Conservation (phyloP, 352 stramenopile species). For the Phytophthora gonapodyides region DNA sequence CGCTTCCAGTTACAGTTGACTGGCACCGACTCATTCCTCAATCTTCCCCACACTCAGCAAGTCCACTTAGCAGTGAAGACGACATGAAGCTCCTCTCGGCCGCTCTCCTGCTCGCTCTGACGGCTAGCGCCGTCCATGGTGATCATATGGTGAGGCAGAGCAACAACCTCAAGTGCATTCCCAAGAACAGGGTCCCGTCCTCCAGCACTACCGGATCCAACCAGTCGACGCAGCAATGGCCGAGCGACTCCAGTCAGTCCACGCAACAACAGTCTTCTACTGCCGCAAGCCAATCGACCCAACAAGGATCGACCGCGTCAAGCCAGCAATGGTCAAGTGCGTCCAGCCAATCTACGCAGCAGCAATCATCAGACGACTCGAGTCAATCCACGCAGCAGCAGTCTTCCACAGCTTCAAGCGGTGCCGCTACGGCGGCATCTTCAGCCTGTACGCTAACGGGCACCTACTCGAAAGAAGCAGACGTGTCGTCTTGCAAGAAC, state of each 20-base stretch:
- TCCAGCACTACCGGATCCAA: conserved; percentile 9
- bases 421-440: conserved; percentile 9
- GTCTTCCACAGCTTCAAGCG: conserved; percentile 27
- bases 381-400: conserved; percentile 27
- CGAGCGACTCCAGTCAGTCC: conserved; percentile 1
- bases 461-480: conserved; percentile 34
- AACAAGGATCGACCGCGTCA: conserved; percentile 1
- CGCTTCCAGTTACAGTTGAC: not conserved
- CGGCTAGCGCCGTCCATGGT: conserved; percentile 14
- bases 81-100: conserved; percentile 29
- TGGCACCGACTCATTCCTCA: conserved; percentile 13
- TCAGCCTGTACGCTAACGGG: conserved; percentile 27
- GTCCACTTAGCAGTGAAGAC: too few relatives aligned
- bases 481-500: conserved; percentile 36
- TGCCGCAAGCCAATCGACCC: conserved; percentile 1
- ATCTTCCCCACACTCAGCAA: conserved; percentile 12
- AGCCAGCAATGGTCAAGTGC: not conserved
- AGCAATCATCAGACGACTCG: conserved; percentile 13
- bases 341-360: conserved; percentile 16
- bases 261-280: not conserved
- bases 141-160: conserved; percentile 16
- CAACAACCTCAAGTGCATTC: conserved; percentile 24
- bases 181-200: conserved; percentile 19
- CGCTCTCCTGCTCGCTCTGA: conserved; percentile 20
- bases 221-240: conserved; percentile 12